Evolutionary conservation across 139 green algal species (phyloP).

Genomic region (Chlorella vulgaris): DNA sequence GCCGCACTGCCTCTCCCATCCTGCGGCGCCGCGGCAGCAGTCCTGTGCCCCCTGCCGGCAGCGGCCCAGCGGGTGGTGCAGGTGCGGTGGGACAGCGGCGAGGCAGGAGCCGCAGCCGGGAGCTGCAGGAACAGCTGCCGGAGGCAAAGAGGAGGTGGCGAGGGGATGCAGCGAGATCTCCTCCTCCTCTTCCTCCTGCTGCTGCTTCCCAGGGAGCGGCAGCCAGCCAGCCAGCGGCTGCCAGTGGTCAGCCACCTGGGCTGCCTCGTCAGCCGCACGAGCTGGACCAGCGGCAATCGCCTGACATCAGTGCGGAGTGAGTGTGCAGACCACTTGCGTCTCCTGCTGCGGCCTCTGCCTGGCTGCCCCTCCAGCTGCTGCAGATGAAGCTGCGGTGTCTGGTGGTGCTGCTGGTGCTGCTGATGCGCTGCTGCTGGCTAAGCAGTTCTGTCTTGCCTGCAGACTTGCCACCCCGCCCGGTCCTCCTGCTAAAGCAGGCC

Average conservation of each 20-base stretch:
- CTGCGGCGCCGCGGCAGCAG: not conserved
- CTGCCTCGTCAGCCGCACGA: not conserved
- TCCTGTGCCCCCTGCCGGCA: too few relatives aligned
- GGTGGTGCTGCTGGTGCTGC: too few relatives aligned
- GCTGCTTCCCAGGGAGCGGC: too few relatives aligned
- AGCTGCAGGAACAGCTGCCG: not conserved
- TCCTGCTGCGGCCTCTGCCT: not conserved
- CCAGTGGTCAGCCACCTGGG: too few relatives aligned
- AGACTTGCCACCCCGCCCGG: too few relatives aligned
- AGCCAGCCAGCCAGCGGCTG: too few relatives aligned
- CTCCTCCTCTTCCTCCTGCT: not conserved
- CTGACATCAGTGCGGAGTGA: not conserved
- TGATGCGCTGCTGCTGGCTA: too few relatives aligned
- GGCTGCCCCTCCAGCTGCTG: not conserved
- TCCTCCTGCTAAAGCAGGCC: too few relatives aligned
- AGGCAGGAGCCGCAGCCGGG: not conserved
- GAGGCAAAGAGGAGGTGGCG: slow-evolving; percentile 6
- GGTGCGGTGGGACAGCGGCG: not conserved
- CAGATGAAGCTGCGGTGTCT: too few relatives aligned
- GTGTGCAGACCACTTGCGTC: not conserved
- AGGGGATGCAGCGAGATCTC: not conserved
- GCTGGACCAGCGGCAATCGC: not conserved
- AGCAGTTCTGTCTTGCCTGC: too few relatives aligned
- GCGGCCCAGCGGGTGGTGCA: not conserved
- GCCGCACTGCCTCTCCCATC: not conserved